Conservation (phyloP, 2,329 filamentous ascomycete genomes). For the Acrocalymma vagum region DNA sequence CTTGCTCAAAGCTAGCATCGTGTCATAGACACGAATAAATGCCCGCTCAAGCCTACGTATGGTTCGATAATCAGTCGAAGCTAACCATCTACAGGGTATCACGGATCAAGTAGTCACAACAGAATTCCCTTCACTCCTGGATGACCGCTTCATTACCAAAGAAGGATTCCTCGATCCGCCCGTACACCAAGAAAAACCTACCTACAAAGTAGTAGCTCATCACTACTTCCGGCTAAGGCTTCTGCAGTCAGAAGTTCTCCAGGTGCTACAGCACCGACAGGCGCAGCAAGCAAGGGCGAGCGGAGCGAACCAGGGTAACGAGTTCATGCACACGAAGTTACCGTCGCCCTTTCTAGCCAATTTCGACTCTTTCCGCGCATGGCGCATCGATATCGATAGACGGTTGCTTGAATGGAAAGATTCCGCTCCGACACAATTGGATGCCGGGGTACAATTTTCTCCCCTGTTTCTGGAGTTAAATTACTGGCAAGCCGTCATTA, state of each 20-base stretch:
- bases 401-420: conserved; percentile 88
- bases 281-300: conserved; percentile 77
- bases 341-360: conserved; percentile 85
- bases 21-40: too few species aligned
- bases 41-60: background rate
- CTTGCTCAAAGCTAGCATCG: too few species aligned
- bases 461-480: conserved; percentile 92
- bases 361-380: conserved; percentile 86
- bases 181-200: conserved; percentile 68
- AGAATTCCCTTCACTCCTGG: conserved; percentile 87
- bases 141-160: conserved; percentile 87
- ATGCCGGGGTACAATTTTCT: conserved; percentile 89
- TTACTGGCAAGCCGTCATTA: conserved; percentile 97
- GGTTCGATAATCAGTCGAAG: background rate
- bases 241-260: conserved; percentile 92
- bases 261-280: conserved; percentile 92
- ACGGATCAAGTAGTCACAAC: conserved; percentile 97
- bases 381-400: conserved; percentile 87
- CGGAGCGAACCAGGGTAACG: conserved; percentile 70
- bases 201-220: conserved; percentile 89
- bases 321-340: conserved; percentile 79
- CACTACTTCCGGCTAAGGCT: conserved; percentile 91
- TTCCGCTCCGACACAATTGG: conserved; percentile 76
- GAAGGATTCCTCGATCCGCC: conserved; percentile 73
- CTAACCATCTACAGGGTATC: conserved; percentile 61